Evolutionary conservation across 345 rosid species (phyloP).

Genomic region (Xanthoceras sorbifolium): DNA sequence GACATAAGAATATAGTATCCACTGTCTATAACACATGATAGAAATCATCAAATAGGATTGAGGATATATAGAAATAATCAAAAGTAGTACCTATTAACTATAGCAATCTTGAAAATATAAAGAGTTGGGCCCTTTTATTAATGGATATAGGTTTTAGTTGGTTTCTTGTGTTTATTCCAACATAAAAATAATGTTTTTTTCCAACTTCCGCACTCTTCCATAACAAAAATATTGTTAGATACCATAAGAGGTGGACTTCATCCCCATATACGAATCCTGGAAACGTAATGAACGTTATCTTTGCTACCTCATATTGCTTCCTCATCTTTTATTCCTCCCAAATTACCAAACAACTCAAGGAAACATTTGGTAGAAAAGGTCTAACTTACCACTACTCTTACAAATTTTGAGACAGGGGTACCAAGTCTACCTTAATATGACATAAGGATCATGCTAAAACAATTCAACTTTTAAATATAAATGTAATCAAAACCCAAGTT

Average conservation of each 20-base stretch:
- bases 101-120: not conserved
- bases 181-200: too few relatives aligned
- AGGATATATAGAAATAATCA: not conserved
- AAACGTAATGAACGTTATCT: not conserved
- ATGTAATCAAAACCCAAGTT: slow-evolving; percentile 1
- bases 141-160: too few relatives aligned
- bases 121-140: too few relatives aligned
- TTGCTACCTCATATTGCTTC: not conserved
- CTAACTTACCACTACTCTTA: not conserved
- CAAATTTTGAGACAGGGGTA: not conserved
- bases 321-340: not conserved
- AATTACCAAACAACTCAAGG: not conserved
- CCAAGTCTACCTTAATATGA: not conserved
- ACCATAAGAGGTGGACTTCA: too few relatives aligned
- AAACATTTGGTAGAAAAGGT: not conserved
- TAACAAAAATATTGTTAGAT: too few relatives aligned
- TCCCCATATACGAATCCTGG: not conserved
- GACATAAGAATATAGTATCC: not conserved
- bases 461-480: not conserved
- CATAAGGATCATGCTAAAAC: not conserved
- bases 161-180: too few relatives aligned
- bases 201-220: too few relatives aligned
- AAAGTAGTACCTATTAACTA: not conserved
- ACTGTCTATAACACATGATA: not conserved
- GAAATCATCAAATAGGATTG: not conserved